Conservation (phyloP, 2,329 filamentous ascomycete genomes). For the Diaporthe citrichinensis region DNA sequence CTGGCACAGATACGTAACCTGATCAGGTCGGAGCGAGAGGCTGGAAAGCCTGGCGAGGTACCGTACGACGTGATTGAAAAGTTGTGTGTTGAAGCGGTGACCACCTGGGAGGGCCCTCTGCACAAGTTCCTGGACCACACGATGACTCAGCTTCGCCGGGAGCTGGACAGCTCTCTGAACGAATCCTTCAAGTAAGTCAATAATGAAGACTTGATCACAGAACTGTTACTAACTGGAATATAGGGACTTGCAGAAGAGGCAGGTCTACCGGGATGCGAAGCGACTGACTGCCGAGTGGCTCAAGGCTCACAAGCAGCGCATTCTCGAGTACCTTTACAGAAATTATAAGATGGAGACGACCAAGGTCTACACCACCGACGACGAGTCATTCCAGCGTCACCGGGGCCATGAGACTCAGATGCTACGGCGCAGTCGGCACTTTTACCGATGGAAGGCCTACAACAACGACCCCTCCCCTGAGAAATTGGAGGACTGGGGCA, state of each 20-base stretch:
- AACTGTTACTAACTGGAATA: not conserved
- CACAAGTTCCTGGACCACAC: slow-evolving; percentile 62
- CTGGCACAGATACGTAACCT: slow-evolving; percentile 67
- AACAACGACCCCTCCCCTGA: slow-evolving; percentile 47
- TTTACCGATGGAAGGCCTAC: slow-evolving; percentile 62
- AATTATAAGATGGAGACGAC: slow-evolving; percentile 68
- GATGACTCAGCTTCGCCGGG: slow-evolving; percentile 61
- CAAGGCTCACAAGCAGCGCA: slow-evolving; percentile 53
- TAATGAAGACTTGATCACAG: not conserved
- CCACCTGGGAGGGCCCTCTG: slow-evolving; percentile 70
- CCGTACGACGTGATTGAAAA: slow-evolving; percentile 72
- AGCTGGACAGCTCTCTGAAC: slow-evolving; percentile 62
- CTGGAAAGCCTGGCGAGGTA: slow-evolving; percentile 71
- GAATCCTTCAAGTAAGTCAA: slow-evolving; percentile 57
- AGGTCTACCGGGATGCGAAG: slow-evolving; percentile 64
- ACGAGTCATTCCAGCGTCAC: slow-evolving; percentile 61
- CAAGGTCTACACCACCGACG: slow-evolving; percentile 71
- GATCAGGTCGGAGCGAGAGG: slow-evolving; percentile 67
- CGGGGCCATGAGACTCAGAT: slow-evolving; percentile 60
- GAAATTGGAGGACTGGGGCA: slow-evolving; percentile 56
- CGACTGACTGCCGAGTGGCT: slow-evolving; percentile 62
- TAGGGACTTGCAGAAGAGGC: slow-evolving; percentile 57
- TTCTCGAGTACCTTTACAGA: slow-evolving; percentile 55
- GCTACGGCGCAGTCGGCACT: slow-evolving; percentile 63
- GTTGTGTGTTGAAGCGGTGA: slow-evolving; percentile 69